Evolutionary conservation across 73 alveolate species (phyloP), one percentile per base, ranked within the genome.

Genomic region (Paramecium sexaurelia): DNA sequence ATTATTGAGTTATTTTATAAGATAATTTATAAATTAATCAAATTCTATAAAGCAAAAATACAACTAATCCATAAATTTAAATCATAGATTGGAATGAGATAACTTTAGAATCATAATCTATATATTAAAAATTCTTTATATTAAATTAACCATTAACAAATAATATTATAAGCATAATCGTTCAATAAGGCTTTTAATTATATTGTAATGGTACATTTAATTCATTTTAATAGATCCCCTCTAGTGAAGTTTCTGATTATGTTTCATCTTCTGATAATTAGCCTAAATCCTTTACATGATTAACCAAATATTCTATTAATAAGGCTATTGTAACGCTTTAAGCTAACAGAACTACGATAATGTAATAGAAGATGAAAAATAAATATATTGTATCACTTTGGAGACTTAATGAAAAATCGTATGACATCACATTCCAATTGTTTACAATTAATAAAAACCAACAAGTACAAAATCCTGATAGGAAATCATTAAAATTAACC

Each of bases 281-380:
- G 5, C 67, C 33, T 20, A 51, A 51, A 7, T 51, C 67, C 13
- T 51, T 51, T 51, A 51, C 29, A 51, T 51, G 67, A 51, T 51
- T 41, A 22, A 78, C 90, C 24, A 78, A 78, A 19, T 78, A 78
- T 37, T 78, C 90, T 19, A 78, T 78, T 40, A 78, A 24, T n/a
- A 78, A 41, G 7, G 90, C 90, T 3, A 78, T 78, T 9, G 90
- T 78, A 3, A 78, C 75, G 17, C 55, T 78, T 45, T 37, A 33
- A 6, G 75, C 32, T 20, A 78, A 41, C 19, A 78, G 22, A 41
- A 78, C 90, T 3, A 78, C 90, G 13, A 78, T 78, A 1, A 78
- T 78, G 55, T 78, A 78, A 24, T 24, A 78, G 27, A 20, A 22
- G 36, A 78, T 78, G 9, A 78, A 78, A 78, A 41, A 78, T 78